Percentiles rank a stretch among this genome's conserved stretches.
Conservation (phyloP, 768 basidiomycete genomes). For the Coprinopsis cinerea region DNA sequence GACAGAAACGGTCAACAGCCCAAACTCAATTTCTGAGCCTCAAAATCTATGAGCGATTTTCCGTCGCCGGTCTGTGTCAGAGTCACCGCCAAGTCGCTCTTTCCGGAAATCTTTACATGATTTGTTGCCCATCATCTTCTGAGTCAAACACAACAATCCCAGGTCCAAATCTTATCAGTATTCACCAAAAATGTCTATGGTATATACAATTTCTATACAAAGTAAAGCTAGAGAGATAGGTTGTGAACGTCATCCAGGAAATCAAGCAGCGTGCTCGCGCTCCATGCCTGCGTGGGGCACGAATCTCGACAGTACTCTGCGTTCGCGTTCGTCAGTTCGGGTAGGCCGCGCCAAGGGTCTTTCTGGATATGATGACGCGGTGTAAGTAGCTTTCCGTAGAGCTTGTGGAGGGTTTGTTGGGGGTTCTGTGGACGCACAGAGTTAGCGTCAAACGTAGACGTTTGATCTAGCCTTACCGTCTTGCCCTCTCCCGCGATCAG, state of each 20-base stretch:
- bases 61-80: neutral
- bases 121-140: constrained; percentile 8
- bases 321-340: constrained; percentile 85
- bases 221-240: constrained; percentile 2
- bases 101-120: constrained; percentile 9
- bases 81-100: neutral
- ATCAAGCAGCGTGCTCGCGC: constrained; percentile 86
- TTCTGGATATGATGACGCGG: constrained; percentile 68
- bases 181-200: neutral
- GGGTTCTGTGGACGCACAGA: constrained; percentile 48
- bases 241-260: constrained; percentile 74
- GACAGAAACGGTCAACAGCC: constrained; percentile 1
- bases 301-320: constrained; percentile 83
- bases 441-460: neutral
- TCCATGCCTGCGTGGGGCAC: constrained; percentile 95
- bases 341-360: constrained; percentile 90
- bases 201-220: neutral
- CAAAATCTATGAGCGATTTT: no score
- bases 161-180: no score
- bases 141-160: constrained; percentile 3
- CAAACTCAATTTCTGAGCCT: neutral
- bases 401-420: constrained; percentile 68
- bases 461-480: constrained; percentile 41
- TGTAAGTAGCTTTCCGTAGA: constrained; percentile 66
- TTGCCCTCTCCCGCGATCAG: constrained; percentile 58